Evolutionary conservation across 2,329 filamentous ascomycete genomes (phyloP).

Genomic region (Talaromyces atroroseus): DNA sequence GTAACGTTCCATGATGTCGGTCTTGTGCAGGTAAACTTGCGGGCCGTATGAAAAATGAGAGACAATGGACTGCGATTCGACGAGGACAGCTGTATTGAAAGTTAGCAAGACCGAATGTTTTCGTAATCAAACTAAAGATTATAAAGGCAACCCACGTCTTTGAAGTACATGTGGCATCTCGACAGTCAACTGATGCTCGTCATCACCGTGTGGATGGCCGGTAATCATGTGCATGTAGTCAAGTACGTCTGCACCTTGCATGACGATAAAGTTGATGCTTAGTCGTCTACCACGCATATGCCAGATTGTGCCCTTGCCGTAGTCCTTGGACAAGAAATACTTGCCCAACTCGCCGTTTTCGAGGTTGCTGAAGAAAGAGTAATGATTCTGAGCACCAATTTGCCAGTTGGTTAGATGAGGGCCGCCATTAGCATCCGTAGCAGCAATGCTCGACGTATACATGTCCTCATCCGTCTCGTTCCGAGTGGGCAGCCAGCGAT

Average conservation of each 20-base stretch:
- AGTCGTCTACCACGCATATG: conserved; percentile 11
- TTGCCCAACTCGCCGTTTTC: conserved; percentile 12
- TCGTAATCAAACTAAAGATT: background rate
- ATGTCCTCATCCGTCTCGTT: conserved; percentile 9
- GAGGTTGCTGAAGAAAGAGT: conserved; percentile 10
- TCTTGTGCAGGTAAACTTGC: conserved; percentile 10
- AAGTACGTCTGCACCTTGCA: conserved; percentile 12
- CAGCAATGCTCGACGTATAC: conserved; percentile 12
- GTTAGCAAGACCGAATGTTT: background rate
- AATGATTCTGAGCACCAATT: conserved; percentile 15
- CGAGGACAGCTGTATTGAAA: conserved; percentile 7
- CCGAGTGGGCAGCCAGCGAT: conserved; percentile 12
- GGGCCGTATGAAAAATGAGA: conserved; percentile 14
- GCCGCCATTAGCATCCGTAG: conserved; percentile 8
- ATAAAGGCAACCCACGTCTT: conserved; percentile 7
- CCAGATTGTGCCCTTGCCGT: conserved; percentile 12
- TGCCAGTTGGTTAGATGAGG: conserved; percentile 10
- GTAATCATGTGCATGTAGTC: conserved; percentile 12
- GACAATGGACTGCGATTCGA: conserved; percentile 13
- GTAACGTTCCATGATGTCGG: conserved; percentile 14
- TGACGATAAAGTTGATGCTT: conserved; percentile 14
- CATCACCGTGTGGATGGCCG: conserved; percentile 10
- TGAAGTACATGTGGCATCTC: conserved; percentile 12
- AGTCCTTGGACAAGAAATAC: conserved; percentile 11
- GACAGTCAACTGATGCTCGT: conserved; percentile 13